These are phyloP conservation scores for Camptophora hylomeconis DNA, from an alignment of 2,329 filamentous ascomycete species.

Conservation along the genomic window DNA sequence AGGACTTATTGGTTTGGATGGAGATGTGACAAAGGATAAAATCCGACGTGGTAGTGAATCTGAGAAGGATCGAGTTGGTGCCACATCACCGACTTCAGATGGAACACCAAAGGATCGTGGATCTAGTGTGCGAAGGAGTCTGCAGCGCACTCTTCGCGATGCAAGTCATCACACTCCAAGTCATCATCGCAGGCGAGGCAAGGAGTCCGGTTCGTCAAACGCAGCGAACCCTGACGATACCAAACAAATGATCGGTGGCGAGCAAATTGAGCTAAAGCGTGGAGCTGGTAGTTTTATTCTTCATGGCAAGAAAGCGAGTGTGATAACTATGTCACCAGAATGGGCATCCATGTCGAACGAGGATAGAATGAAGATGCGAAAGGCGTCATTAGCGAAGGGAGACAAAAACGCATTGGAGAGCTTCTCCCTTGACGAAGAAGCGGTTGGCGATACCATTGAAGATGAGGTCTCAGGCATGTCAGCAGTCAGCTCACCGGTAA, in stretches of 20 bases:
- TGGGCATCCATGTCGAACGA: conserved; percentile 66
- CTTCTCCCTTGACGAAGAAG: too few species aligned
- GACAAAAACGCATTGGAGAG: too few species aligned
- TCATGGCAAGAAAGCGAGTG: conserved; percentile 93
- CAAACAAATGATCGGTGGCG: conserved; percentile 27
- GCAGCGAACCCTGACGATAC: conserved; percentile 39
- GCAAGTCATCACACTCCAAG: conserved; percentile 49
- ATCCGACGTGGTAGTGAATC: conserved; percentile 28
- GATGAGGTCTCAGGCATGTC: too few species aligned
- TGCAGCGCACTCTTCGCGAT: conserved; percentile 83
- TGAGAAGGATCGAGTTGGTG: conserved; percentile 30
- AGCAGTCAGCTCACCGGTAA: too few species aligned
- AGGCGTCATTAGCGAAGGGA: too few species aligned
- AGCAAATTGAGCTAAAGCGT: conserved; percentile 59
- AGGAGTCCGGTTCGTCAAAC: conserved; percentile 53
- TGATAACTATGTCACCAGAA: conserved; percentile 92
- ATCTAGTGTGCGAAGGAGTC: conserved; percentile 65
- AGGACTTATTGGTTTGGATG: conserved; percentile 44
- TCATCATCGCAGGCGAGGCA: conserved; percentile 59
- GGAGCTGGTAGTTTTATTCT: conserved; percentile 85
- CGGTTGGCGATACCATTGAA: too few species aligned
- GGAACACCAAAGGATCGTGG: conserved; percentile 40
- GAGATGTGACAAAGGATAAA: conserved; percentile 23
- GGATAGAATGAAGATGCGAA: conserved; percentile 55
- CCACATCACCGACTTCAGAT: conserved; percentile 24